A percentile compares a stretch with the other conserved stretches of the same genome.
Evolutionary conservation across 108 stramenopile genomes (phyloP).

Genomic region (Epipyxis sp.): DNA sequence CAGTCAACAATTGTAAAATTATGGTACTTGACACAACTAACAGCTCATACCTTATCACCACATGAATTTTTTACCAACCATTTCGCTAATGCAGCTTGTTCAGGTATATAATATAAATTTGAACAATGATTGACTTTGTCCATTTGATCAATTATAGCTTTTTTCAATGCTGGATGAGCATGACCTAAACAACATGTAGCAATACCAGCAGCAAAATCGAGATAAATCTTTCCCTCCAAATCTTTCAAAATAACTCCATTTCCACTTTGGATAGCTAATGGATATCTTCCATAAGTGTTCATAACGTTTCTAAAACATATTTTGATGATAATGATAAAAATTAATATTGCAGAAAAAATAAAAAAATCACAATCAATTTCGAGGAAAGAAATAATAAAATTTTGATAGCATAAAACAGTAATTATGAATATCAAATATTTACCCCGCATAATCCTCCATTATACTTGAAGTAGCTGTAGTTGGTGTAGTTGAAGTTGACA

Average conservation of each 20-base stretch:
- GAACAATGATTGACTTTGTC: conserved; percentile 73
- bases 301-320: conserved; percentile 36
- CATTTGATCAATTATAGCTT: conserved; percentile 81
- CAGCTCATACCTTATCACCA: conserved; percentile 88
- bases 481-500: no score
- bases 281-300: conserved; percentile 51
- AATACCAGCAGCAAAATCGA: conserved; percentile 93
- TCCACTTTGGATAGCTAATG: conserved; percentile 59
- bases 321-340: no score
- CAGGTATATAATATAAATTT: conserved; percentile 89
- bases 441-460: no score
- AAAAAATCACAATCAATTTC: no score
- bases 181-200: conserved; percentile 89
- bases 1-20: no score
- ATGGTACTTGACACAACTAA: no score
- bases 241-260: conserved; percentile 72
- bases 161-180: conserved; percentile 66
- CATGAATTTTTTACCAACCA: conserved; percentile 82
- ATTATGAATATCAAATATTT: no score
- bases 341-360: no score
- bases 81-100: conserved; percentile 76
- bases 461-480: no score
- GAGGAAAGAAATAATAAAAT: no score
- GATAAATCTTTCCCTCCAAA: conserved; percentile 74
- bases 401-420: no score